Base-by-base conservation (phyloP, 345 rosid species). In the Turritis glabra region DNA sequence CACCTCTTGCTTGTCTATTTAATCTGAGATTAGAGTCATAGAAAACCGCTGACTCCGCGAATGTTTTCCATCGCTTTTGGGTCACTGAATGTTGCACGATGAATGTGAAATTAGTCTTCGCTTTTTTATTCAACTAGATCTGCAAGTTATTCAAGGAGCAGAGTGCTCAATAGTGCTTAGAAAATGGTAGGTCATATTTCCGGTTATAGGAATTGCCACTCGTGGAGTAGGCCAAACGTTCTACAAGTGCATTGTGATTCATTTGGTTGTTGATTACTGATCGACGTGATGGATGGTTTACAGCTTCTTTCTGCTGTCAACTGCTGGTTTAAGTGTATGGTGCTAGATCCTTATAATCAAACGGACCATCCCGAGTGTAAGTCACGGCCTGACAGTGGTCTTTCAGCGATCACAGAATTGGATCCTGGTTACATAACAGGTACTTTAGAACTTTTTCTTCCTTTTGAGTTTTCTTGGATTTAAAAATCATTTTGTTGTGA, bases 401-500 rank as follows among this genome's bases (percentile, higher is more conserved):
- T 95, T 80, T 90, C 99, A 73, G 92, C 97, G 2, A 89, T 95
- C 58, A 95, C 99, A 9, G 99, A 95, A 56, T 89, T 95, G 73
- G 98, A 92, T 90, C 99, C 99, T 18, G 99, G 99, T 59, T 85
- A 88, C 79, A 85, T 95, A 55, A 95, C 99, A 72, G 99, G 99
- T 88, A 58, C 0, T 11, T 29, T 13, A 33, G 25, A 23, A 23
- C n/a, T 59, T 26, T 35, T 44, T 64, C 0, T 29, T 76, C 69
- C 50, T 25, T n/a, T 70, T 17, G n/a, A 12, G 22, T 35, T 64
- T 62, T 17, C 27, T 40, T 21, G 25, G 3, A n/a, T 35, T 41
- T 50, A 9, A 15, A 5, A 27, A 57, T n/a, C 33, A 40, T 62
- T 69, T 53, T 65, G 13, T 43, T 69, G 71, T 64, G 30, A 66